Evolutionary conservation across 192 early-diverging fungal genomes (phyloP), one percentile per base, ranked within the genome.

Genomic region (Mortierella claussenii): DNA sequence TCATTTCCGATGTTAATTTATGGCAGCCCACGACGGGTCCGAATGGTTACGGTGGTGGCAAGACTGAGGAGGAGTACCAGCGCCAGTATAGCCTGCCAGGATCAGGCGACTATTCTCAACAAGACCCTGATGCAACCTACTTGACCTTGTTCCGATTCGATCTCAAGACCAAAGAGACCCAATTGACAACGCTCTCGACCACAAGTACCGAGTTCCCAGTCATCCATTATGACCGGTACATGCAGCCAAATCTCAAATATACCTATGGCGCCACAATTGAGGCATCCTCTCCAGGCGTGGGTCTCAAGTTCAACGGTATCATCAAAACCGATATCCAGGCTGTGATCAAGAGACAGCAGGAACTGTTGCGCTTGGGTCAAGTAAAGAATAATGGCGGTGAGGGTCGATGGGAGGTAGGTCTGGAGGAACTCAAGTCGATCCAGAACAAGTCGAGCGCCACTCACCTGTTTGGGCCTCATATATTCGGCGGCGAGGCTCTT

Each of bases 131-230:
- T 37, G 63, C 18, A 8, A n/a, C 62, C 4, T 75, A 47, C 24
- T 7, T 75, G 55, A 75, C 70, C 4, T 28, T 75, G 37, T 65
- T 65, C 50, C 46, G 70, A 26, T 65, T 75, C 34, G 70, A 65
- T 15, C 52, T 76, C 64, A 60, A 60, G 57, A 66, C 63, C 18
- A 40, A 34, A 10, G 24, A 75, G 44, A 64, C 62, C 4, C 56
- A 65, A 27, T 18, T 65, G 42, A 75, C 70, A 20, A 75, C 70
- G 7, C 55, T 75, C 27, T 65, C 55, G 18, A 58, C 45, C 12
- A 13, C 27, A 34, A 27, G 21, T 4, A 23, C 64, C 3, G 71
- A 76, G 51, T 76, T 66, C 52, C 71, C 71, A 0, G 34, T 60
- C 18, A 66, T 66, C 36, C 59, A 76, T 54, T 65, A 27, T 28